Percentiles rank a stretch among this genome's conserved stretches.
Evolutionary conservation across 2,329 filamentous ascomycete species (phyloP).

Genomic region (Aspergillus sp.): DNA sequence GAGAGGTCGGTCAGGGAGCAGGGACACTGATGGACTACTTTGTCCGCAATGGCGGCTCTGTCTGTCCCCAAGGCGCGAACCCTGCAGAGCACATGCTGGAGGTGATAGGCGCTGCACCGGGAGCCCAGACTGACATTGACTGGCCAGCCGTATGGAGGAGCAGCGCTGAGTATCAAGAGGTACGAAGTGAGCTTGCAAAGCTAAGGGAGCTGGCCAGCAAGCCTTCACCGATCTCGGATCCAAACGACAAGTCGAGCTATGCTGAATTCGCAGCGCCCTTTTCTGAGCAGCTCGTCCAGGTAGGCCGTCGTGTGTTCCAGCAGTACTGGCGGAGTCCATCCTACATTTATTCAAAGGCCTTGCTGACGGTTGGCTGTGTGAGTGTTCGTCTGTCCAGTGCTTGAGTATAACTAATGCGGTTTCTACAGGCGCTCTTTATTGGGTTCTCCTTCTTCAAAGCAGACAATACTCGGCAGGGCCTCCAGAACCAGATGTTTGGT

Average conservation of each 20-base stretch:
- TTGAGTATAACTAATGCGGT: neutral
- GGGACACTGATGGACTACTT: conserved; percentile 63
- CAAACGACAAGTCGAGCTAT: conserved; percentile 1
- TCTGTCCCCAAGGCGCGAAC: conserved; percentile 62
- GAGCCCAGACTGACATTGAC: conserved; percentile 40
- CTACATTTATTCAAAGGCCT: conserved; percentile 77
- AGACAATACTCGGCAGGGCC: conserved; percentile 69
- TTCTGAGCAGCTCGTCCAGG: conserved; percentile 61
- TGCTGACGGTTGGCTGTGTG: conserved; percentile 1
- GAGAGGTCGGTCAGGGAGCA: conserved; percentile 61
- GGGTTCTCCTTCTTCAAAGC: conserved; percentile 77
- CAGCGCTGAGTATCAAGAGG: conserved; percentile 51
- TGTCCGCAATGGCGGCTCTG: conserved; percentile 58
- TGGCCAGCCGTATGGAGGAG: conserved; percentile 63
- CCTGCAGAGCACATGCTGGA: conserved; percentile 73
- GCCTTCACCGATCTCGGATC: neutral
- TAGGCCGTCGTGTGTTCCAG: conserved; percentile 73
- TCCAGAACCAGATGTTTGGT: conserved; percentile 82
- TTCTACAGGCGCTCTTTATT: conserved; percentile 63
- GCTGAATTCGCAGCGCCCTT: conserved; percentile 77
- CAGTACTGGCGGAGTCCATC: conserved; percentile 86
- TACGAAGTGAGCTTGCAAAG: conserved; percentile 56
- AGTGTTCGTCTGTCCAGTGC: neutral
- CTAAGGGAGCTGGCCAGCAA: conserved; percentile 42
- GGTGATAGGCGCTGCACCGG: conserved; percentile 48